A percentile compares a stretch with the other conserved stretches of the same genome.
Evolutionary conservation across 2,329 filamentous ascomycete species (phyloP).

Genomic region (Beauveria pseudobassiana): DNA sequence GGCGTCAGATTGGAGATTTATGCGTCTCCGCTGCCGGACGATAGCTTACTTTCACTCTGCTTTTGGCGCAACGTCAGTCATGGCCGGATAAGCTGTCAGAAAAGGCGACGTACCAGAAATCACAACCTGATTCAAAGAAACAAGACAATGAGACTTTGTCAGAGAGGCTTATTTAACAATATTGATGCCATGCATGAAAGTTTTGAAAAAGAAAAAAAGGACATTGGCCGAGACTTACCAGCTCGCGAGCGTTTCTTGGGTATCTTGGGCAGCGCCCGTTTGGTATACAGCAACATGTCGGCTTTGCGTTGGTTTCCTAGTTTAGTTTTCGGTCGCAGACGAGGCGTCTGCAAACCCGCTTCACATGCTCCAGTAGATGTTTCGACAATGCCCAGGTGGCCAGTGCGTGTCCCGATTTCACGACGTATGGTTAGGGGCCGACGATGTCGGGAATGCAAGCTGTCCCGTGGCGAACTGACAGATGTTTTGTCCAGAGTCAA

Average conservation of each 20-base stretch:
- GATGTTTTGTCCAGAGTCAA: no score
- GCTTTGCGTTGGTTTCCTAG: not conserved
- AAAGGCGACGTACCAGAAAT: constrained; percentile 37
- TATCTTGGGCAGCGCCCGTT: constrained; percentile 41
- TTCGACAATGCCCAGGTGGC: no score
- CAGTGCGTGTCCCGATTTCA: no score
- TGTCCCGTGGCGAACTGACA: no score
- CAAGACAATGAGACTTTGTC: not conserved
- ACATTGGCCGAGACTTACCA: constrained; percentile 33
- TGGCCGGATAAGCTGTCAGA: not conserved
- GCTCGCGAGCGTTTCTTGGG: constrained; percentile 47
- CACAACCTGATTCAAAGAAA: constrained; percentile 34
- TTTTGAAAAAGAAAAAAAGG: no score
- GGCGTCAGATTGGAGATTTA: not conserved
- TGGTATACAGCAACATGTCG: constrained; percentile 45
- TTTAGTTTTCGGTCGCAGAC: constrained; percentile 2
- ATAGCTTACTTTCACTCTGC: constrained; percentile 46
- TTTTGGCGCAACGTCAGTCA: constrained; percentile 20
- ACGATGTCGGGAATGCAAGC: no score
- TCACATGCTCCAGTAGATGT: not conserved
- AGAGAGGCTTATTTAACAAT: not conserved
- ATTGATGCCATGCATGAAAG: not conserved
- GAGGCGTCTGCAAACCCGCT: not conserved
- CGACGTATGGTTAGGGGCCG: no score
- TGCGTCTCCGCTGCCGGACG: not conserved